These are phyloP conservation scores for Trichoderma gamsii DNA, from an alignment of 495 filamentous ascomycete species.

Conservation along the genomic window DNA sequence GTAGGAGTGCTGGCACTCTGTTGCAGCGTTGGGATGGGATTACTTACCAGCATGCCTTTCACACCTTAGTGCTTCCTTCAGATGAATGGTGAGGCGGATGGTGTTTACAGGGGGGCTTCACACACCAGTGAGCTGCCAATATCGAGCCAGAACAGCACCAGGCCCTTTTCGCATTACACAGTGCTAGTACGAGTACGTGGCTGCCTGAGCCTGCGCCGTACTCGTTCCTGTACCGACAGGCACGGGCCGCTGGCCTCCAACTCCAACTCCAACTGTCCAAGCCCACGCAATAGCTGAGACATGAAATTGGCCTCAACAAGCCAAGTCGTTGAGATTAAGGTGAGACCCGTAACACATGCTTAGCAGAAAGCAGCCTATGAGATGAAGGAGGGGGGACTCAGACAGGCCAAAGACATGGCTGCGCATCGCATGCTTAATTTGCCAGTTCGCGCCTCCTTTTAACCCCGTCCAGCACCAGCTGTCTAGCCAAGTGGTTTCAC, in stretches of 20 bases:
- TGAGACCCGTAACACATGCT: background rate
- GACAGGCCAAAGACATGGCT: slow-evolving; percentile 8
- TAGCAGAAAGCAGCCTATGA: background rate
- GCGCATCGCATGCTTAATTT: slow-evolving; percentile 10
- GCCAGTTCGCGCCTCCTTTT: background rate
- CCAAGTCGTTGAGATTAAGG: slow-evolving; percentile 12
- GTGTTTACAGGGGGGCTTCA: slow-evolving; percentile 13
- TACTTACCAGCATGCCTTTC: slow-evolving; percentile 1
- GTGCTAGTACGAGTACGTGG: slow-evolving; percentile 1
- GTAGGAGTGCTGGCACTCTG: background rate
- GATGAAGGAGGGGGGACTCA: background rate
- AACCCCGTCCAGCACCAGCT: slow-evolving; percentile 7
- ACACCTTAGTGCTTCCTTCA: background rate
- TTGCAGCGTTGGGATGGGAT: background rate
- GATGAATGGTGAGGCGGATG: background rate
- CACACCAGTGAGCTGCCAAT: background rate
- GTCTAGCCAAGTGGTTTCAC: background rate
- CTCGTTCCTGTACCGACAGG: background rate
- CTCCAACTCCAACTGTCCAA: background rate
- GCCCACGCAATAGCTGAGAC: background rate
- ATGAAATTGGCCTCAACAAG: slow-evolving; percentile 9
- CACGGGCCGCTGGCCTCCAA: background rate
- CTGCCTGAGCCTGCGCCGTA: slow-evolving; percentile 4
- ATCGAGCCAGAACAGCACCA: background rate
- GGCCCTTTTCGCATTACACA: background rate